Evolutionary conservation across 768 basidiomycete species (phyloP), one percentile per base, ranked within the genome.

Genomic region (Amanita rubescens): DNA sequence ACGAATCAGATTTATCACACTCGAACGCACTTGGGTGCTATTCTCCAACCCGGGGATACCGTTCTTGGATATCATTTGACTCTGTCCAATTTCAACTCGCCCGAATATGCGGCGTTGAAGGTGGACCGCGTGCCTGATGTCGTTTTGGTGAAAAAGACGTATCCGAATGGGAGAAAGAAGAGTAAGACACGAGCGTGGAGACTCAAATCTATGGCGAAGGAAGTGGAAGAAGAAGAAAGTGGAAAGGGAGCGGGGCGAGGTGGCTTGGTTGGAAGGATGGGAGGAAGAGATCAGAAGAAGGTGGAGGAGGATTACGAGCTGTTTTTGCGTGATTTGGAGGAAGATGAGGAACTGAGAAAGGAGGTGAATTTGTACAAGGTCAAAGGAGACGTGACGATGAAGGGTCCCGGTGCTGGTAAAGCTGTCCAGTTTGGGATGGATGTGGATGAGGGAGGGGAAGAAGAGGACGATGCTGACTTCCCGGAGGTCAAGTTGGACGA

Each of bases 271-370:
- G 94, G 94, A 1, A 74, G 92, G 44, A 77, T 87, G 78, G 94
- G 94, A 10, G 94, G 93, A 33, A 75, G 92, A 44, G 94, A 95
- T 70, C 80, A 84, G 69, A 85, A 79, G 73, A 93, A 94, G 75
- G 90, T 98, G 54, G 94, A 97, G 60, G 85, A 91, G 65, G 95
- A 99, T 65, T 99, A 98, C 69, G 96, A 98, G 73, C 58, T 90
- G 48, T 99, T 99, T 81, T 72, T 98, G 69, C 80, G 88, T 43
- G 94, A 96, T 57, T 69, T 97, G 46, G 94, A 96, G 69, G 95
- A 98, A 67, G 94, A 97, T 69, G 85, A 85, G 19, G 94, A 97
- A 74, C 72, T 98, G 74, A 81, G 95, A 35, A 76, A 78, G 5
- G 81, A 81, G 8, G 85, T 98, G 60, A 94, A 96, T 68, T 63